Percentiles rank a stretch among this genome's conserved stretches.
Evolutionary conservation across 805 yeast genomes (phyloP).

Genomic region (Kluyveromyces starmeri): DNA sequence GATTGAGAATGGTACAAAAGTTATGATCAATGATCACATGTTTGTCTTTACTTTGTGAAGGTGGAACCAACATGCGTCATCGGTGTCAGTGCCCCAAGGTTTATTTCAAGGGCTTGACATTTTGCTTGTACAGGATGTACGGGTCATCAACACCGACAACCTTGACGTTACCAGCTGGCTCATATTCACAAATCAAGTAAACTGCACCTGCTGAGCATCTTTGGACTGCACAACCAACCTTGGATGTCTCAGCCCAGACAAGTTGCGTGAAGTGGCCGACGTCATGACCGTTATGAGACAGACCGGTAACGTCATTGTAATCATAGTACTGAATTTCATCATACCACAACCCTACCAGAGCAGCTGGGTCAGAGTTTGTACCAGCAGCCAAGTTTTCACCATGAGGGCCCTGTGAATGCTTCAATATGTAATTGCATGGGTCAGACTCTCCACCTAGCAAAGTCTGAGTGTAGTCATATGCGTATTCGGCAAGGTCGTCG

Average conservation of each 20-base stretch:
- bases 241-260: conserved; percentile 54
- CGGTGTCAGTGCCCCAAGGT: no score
- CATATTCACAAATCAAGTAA: conserved; percentile 57
- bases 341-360: conserved; percentile 66
- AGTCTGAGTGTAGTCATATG: conserved; percentile 40
- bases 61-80: no score
- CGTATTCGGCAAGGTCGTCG: conserved; percentile 36
- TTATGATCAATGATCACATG: no score
- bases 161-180: conserved; percentile 42
- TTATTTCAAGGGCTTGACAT: conserved; percentile 27
- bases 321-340: conserved; percentile 50
- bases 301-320: conserved; percentile 39
- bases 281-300: conserved; percentile 33
- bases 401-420: conserved; percentile 41
- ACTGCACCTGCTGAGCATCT: conserved; percentile 11
- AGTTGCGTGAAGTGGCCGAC: conserved; percentile 74
- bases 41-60: no score
- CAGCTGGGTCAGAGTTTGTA: conserved; percentile 33
- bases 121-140: conserved; percentile 32
- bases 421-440: conserved; percentile 52
- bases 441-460: conserved; percentile 34
- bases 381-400: conserved; percentile 79
- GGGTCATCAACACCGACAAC: conserved; percentile 27
- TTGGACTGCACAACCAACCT: conserved; percentile 55
- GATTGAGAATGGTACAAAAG: no score